Evolutionary conservation across 768 basidiomycete genomes (phyloP), one percentile per base, ranked within the genome.

Genomic region (Stropharia rugosoannulata): DNA sequence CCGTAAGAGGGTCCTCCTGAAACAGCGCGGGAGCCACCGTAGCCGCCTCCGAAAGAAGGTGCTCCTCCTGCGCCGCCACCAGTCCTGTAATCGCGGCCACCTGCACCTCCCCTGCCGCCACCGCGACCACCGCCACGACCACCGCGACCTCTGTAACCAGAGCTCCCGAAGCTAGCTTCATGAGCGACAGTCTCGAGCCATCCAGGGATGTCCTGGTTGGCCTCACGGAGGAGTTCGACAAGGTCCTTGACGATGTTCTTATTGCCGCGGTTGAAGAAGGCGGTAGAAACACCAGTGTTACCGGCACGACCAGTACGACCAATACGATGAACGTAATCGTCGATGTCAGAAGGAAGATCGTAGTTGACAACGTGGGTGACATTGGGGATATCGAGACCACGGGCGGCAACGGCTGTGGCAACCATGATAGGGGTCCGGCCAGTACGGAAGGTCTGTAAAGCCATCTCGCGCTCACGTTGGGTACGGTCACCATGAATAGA

Each of bases 361-460:
- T 98, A 98, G 73, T 98, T 96, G 78, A 98, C 81, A 67, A 99
- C 97, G 70, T 98, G 97, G 13, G 92, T 97, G 67, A 99, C 97
- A 72, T 99, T 97, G 59, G 97, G 97, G 64, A 99, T 98, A 74
- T 99, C 97, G 63, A 99, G 85, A 67, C 97, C 97, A 78, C 97
- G 94, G 54, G 97, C 97, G 35, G 97, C 97, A 54, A 99, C 97
- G 49, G 97, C 97, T 12, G 97, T 99, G 40, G 97, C 97, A 55
- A 99, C 97, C 64, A 99, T 78, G 73, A 98, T 89, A 35, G 97
- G 97, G 0, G 97, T 97, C 55, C 91, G 88, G 22, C 95, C 97
- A 11, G 86, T 88, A 54, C 92, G 88, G 90, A 99, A 99, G 8
- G 93, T 96, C 66, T 92, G 89, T 36, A 99, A 78, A 18, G 97